Evolutionary conservation across 2,329 filamentous ascomycete species (phyloP).

Genomic region (Colletotrichum salicis): DNA sequence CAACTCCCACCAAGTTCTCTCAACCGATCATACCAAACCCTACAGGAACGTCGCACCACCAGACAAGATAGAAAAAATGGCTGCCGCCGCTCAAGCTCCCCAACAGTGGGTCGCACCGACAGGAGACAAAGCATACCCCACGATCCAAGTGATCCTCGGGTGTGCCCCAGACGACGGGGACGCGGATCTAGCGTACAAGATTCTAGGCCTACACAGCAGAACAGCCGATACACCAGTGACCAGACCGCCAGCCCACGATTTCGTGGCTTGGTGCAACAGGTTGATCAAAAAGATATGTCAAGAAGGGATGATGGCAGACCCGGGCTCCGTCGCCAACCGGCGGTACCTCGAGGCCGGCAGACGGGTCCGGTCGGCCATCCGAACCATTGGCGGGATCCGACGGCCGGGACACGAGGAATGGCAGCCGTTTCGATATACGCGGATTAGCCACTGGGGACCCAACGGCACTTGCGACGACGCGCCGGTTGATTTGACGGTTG

Average conservation of each 20-base stretch:
- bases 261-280: not conserved
- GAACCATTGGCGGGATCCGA: constrained; percentile 11
- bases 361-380: constrained; percentile 12
- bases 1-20: not conserved
- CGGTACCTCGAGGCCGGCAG: constrained; percentile 24
- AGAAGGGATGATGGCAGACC: too few relatives aligned
- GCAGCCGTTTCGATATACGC: not conserved
- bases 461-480: not conserved
- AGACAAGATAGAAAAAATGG: not conserved
- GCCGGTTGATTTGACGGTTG: not conserved
- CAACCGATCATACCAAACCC: not conserved
- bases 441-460: not conserved
- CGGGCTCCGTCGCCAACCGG: not conserved
- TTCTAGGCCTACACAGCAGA: not conserved
- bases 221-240: too few relatives aligned
- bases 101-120: not conserved
- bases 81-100: not conserved
- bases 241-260: not conserved
- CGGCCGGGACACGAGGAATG: constrained; percentile 9
- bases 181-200: not conserved
- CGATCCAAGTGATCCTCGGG: not conserved
- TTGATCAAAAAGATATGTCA: not conserved
- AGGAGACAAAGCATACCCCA: not conserved
- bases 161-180: not conserved
- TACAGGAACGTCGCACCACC: not conserved